These are phyloP conservation scores for Alternaria ventricosa DNA, from an alignment of 2,329 filamentous ascomycete genomes.

Conservation along the genomic window DNA sequence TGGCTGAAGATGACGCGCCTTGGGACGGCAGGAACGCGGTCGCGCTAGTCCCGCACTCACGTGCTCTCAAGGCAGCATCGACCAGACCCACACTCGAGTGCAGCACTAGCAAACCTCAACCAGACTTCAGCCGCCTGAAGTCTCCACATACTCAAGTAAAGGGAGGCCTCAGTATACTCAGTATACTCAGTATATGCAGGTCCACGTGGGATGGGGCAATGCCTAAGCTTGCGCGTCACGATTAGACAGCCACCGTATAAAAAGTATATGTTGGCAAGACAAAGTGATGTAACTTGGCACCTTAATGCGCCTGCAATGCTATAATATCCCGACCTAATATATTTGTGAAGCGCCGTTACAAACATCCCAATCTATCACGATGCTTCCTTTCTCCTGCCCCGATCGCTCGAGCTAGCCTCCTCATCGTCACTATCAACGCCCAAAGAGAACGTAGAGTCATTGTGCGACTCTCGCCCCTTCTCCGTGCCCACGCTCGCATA, in stretches of 20 bases:
- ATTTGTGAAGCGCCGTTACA: neutral
- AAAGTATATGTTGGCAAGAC: neutral
- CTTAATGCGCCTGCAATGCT: neutral
- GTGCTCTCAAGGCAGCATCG: constrained; percentile 12
- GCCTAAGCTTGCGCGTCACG: neutral
- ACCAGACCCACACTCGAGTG: neutral
- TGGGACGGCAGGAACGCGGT: constrained; percentile 28
- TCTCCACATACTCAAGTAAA: neutral
- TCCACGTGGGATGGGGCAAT: neutral
- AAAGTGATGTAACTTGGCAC: neutral
- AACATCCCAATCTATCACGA: constrained; percentile 12
- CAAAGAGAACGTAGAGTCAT: constrained; percentile 55
- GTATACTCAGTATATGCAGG: neutral
- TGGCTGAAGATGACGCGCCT: constrained; percentile 42
- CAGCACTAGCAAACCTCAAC: constrained; percentile 12
- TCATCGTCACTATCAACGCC: constrained; percentile 54
- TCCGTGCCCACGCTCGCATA: constrained; percentile 28
- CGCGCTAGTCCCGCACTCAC: constrained; percentile 23
- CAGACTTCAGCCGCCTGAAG: neutral
- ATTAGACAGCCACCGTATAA: neutral
- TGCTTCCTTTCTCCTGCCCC: constrained; percentile 40
- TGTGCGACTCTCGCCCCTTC: constrained; percentile 40
- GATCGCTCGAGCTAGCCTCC: constrained; percentile 41
- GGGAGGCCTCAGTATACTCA: neutral
- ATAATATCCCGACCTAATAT: neutral